Evolutionary conservation across 2,329 filamentous ascomycete species (phyloP), one percentile per base, ranked within the genome.

Genomic region (Graphilbum sp.): DNA sequence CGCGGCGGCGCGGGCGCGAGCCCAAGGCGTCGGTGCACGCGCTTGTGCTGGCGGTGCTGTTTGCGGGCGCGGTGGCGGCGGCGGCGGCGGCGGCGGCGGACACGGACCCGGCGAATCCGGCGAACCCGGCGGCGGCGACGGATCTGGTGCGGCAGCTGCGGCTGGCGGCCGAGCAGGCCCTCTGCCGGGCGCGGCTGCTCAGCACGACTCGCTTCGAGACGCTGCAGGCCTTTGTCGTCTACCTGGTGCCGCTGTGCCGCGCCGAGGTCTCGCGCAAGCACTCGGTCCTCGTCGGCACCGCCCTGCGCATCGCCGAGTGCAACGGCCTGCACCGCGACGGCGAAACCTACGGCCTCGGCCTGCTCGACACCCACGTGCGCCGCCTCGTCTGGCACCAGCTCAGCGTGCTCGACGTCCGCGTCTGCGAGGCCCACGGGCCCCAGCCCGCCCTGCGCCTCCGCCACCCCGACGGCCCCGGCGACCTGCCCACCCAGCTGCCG

Each of bases 361-460:
- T 79, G 0, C 58, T 84, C 3, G 79, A 86, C 47, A 75, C 73
- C 0, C 79, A 86, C 38, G 64, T 84, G 3, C 71, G 80, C 12
- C 71, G 80, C 5, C 58, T 85, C 30, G 64, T 85, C 25, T 86
- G 80, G 81, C 76, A 84, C 51, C 79, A 86, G 48, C 63, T 87
- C 17, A 84, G 78, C 54, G 82, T 82, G 51, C 63, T 87, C 9
- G 81, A 86, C 51, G 69, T 84, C 40, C 66, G 79, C 30, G 84
- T 79, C 1, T 81, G 74, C 49, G 80, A 86, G 54, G 72, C 75
- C 2, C 79, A 82, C 44, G 81, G 79, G 0, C 80, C 80, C 9
- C 66, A 75, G 19, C 77, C 78, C 1, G 68, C 72, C 37, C 83
- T 86, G 38, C 69, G 77, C n/a, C 63, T 25, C 7, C 23, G 23